Evolutionary conservation across 1,284 basidiomycete genomes (phyloP).

Genomic region (Anthracocystis walkeri): DNA sequence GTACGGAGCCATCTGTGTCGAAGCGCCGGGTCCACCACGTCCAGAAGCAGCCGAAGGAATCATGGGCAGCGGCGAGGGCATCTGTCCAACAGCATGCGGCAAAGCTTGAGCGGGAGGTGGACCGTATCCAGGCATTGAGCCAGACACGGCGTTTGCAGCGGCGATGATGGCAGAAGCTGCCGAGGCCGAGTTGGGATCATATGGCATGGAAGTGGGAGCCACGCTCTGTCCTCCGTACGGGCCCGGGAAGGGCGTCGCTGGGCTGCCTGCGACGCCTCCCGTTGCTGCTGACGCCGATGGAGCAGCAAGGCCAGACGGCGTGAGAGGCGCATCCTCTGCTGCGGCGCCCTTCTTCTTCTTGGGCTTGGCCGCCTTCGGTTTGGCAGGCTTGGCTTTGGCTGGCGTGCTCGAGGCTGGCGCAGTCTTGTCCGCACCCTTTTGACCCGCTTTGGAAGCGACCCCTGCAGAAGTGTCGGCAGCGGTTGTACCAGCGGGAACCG

Average conservation of each 20-base stretch:
- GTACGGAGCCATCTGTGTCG: constrained; percentile 1
- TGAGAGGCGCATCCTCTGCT: constrained; percentile 10
- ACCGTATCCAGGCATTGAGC: constrained; percentile 36
- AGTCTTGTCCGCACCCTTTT: constrained; percentile 12
- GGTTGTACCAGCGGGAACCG: not conserved
- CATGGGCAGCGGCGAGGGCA: constrained; percentile 32
- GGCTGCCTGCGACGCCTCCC: not conserved
- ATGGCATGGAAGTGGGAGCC: constrained; percentile 9
- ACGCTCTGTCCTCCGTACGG: constrained; percentile 1
- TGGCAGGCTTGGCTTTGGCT: constrained; percentile 43
- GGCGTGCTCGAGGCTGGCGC: constrained; percentile 11
- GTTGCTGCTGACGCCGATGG: not conserved
- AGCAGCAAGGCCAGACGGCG: constrained; percentile 5
- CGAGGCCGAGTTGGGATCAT: constrained; percentile 33
- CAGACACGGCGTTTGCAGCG: constrained; percentile 43
- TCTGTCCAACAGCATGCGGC: constrained; percentile 32
- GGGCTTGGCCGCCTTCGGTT: constrained; percentile 37
- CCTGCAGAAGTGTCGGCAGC: not conserved
- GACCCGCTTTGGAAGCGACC: constrained; percentile 10
- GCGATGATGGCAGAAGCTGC: constrained; percentile 48
- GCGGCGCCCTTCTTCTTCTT: constrained; percentile 47
- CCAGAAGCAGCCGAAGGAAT: constrained; percentile 30
- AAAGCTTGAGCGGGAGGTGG: constrained; percentile 13
- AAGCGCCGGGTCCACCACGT: constrained; percentile 1
- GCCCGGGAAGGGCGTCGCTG: constrained; percentile 12